Evolutionary conservation across 23 red algal species (phyloP).

Genomic region (Cyanidium caldarium): DNA sequence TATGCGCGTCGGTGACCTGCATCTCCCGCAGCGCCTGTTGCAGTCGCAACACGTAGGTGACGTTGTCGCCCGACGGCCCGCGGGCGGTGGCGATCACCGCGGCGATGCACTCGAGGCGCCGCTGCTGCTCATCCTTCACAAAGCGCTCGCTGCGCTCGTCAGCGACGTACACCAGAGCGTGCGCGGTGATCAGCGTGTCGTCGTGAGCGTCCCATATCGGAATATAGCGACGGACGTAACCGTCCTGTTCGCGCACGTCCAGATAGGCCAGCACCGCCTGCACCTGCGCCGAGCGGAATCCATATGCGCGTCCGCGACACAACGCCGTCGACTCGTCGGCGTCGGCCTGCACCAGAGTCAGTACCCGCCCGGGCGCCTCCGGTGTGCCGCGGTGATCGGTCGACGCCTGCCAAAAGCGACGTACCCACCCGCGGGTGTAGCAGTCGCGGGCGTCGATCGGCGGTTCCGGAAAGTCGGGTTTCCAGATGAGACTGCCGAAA

Average conservation of each 20-base stretch:
- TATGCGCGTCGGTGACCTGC: neutral
- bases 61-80: neutral
- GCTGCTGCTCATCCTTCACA: neutral
- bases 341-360: neutral
- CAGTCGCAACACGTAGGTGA: neutral
- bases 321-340: neutral
- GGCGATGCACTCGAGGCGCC: neutral
- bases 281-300: neutral
- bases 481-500: neutral
- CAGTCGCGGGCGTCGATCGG: neutral
- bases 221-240: neutral
- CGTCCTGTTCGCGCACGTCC: neutral
- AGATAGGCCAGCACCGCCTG: neutral
- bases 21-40: neutral
- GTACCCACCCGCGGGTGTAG: neutral
- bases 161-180: constrained; percentile 1
- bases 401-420: constrained; percentile 4
- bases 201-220: neutral
- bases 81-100: neutral
- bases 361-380: neutral
- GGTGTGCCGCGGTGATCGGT: neutral
- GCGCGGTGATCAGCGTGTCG: neutral
- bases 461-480: neutral
- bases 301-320: neutral
- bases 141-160: neutral